These are phyloP conservation scores for Pythium diclinum DNA, from an alignment of 352 stramenopile species.

Conservation along the genomic window DNA sequence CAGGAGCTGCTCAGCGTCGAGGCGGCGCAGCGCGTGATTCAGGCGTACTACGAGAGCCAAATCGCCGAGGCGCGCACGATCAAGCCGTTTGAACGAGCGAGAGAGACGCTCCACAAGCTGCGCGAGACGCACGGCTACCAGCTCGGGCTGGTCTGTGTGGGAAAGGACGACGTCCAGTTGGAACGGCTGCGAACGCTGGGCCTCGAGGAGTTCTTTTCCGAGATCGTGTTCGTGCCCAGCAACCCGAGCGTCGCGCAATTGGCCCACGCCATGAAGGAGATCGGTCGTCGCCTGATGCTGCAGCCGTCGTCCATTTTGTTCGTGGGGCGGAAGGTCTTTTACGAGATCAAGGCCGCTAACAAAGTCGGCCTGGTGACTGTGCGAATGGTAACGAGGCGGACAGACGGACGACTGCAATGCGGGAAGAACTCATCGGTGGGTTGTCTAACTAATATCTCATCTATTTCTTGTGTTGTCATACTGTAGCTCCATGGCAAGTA, in stretches of 20 bases:
- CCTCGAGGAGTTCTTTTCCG: slow-evolving; percentile 58
- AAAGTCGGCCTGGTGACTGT: slow-evolving; percentile 74
- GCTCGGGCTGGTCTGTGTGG: slow-evolving; percentile 71
- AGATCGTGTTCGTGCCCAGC: slow-evolving; percentile 63
- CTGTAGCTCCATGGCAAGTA: slow-evolving; percentile 81
- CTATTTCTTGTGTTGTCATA: slow-evolving; percentile 8
- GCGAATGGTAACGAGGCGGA: slow-evolving; percentile 46
- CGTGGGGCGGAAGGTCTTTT: slow-evolving; percentile 81
- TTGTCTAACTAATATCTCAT: slow-evolving; percentile 12
- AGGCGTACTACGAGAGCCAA: slow-evolving; percentile 78
- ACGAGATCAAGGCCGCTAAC: slow-evolving; percentile 86
- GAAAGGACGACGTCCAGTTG: slow-evolving; percentile 68
- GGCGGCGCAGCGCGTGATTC: slow-evolving; percentile 58
- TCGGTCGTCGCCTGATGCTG: slow-evolving; percentile 54
- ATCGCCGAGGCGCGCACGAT: slow-evolving; percentile 68
- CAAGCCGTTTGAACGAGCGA: slow-evolving; percentile 50
- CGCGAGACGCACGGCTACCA: slow-evolving; percentile 45
- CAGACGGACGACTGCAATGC: background rate
- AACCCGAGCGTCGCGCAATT: slow-evolving; percentile 64
- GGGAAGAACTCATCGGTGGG: slow-evolving; percentile 5
- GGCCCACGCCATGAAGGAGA: slow-evolving; percentile 72
- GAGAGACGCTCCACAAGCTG: slow-evolving; percentile 54
- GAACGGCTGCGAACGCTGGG: slow-evolving; percentile 68
- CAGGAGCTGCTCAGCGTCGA: slow-evolving; percentile 40
- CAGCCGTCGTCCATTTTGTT: slow-evolving; percentile 77